Conservation (phyloP, 2,329 filamentous ascomycete genomes). For the Mycosphaerella arachidis region DNA sequence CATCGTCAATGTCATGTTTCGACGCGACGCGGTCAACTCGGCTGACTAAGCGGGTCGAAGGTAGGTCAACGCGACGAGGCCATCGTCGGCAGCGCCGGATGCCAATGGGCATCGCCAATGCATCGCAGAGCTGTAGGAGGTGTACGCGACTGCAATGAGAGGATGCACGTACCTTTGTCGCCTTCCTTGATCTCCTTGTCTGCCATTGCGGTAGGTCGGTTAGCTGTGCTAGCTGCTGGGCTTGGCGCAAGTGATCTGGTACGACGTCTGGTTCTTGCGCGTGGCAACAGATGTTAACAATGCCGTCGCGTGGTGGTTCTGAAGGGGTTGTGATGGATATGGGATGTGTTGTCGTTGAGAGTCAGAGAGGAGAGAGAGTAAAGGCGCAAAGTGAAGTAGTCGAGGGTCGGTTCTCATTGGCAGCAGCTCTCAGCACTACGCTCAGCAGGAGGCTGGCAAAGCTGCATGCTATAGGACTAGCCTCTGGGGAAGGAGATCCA, state of each 20-base stretch:
- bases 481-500: neutral
- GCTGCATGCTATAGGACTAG: neutral
- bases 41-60: slow-evolving; percentile 21
- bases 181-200: slow-evolving; percentile 48
- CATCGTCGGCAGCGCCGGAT: slow-evolving; percentile 1
- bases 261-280: slow-evolving; percentile 11
- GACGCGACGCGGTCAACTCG: neutral
- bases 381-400: neutral
- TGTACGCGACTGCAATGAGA: slow-evolving; percentile 13
- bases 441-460: neutral
- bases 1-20: slow-evolving; percentile 8
- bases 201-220: slow-evolving; percentile 35
- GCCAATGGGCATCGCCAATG: slow-evolving; percentile 12
- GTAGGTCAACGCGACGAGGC: slow-evolving; percentile 15
- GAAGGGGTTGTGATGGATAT: slow-evolving; percentile 11
- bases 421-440: neutral
- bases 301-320: slow-evolving; percentile 18
- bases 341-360: neutral
- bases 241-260: slow-evolving; percentile 22
- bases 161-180: slow-evolving; percentile 28
- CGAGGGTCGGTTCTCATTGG: neutral
- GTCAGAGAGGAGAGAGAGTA: slow-evolving; percentile 1
- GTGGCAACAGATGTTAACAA: slow-evolving; percentile 6
- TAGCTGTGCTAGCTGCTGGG: slow-evolving; percentile 5
- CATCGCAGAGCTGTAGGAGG: slow-evolving; percentile 11